A percentile compares a stretch with the other conserved stretches of the same genome.
phyloP scores from a whole-genome alignment of 2,329 filamentous ascomycete species.

The Trichoderma koningiopsis region DNA sequence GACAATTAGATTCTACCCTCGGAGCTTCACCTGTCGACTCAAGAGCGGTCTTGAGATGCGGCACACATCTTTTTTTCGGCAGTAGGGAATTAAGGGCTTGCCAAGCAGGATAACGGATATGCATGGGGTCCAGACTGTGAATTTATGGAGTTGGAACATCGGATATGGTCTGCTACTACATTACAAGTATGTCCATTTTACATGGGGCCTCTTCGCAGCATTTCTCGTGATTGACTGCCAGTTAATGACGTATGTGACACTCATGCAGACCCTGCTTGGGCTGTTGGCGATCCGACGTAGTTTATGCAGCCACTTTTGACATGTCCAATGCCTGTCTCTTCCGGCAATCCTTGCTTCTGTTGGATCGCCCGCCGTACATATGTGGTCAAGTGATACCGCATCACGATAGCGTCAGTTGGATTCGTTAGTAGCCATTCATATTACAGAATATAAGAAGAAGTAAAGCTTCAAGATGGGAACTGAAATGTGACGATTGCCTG shows the following conservation, averaged over 20 bases:
- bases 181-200: not conserved
- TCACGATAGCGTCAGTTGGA: not conserved
- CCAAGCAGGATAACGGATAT: slow-evolving; percentile 33
- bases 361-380: not conserved
- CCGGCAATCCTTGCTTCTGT: not conserved
- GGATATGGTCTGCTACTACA: slow-evolving; percentile 5
- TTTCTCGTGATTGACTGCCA: not conserved
- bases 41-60: slow-evolving; percentile 30
- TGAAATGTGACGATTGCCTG: not conserved
- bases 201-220: not conserved
- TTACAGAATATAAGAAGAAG: not conserved
- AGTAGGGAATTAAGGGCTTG: slow-evolving; percentile 24
- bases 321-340: not conserved
- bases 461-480: not conserved
- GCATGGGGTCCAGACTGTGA: slow-evolving; percentile 27
- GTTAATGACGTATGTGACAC: not conserved
- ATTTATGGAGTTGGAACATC: slow-evolving; percentile 21
- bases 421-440: not conserved
- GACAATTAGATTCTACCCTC: slow-evolving; percentile 30
- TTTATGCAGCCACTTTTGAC: not conserved
- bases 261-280: not conserved
- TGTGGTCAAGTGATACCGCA: slow-evolving; percentile 4
- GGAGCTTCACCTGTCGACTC: slow-evolving; percentile 28
- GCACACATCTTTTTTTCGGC: slow-evolving; percentile 15
- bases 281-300: not conserved